Percentiles rank a stretch among this genome's conserved stretches.
phyloP scores from a whole-genome alignment of 176 grass and related monocot species.

The Luzula sylvatica region DNA sequence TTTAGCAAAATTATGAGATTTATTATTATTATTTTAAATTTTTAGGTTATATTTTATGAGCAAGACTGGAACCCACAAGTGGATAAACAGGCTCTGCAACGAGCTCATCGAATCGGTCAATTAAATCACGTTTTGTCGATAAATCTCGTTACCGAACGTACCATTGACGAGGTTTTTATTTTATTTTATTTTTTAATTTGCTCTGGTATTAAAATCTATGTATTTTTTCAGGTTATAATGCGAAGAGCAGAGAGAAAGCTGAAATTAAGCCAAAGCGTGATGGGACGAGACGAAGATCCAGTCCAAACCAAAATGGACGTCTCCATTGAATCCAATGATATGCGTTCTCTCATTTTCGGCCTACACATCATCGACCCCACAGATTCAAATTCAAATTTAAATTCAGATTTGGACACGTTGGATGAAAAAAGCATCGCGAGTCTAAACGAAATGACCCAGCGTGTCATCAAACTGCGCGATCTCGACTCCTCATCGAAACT shows the following conservation, averaged over 20 bases:
- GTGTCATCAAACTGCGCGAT: slow-evolving; percentile 54
- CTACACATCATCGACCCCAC: slow-evolving; percentile 54
- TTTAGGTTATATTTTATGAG: slow-evolving; percentile 95
- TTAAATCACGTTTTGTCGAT: slow-evolving; percentile 84
- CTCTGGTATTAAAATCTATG: background rate
- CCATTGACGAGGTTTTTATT: slow-evolving; percentile 73
- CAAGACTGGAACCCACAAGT: slow-evolving; percentile 99
- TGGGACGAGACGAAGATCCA: slow-evolving; percentile 43
- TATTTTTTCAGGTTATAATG: slow-evolving; percentile 57
- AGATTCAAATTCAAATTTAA: slow-evolving; percentile 28
- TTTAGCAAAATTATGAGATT: background rate
- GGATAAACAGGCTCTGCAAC: slow-evolving; percentile 93
- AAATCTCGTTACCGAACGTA: slow-evolving; percentile 76
- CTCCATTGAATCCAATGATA: slow-evolving; percentile 50
- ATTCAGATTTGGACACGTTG: slow-evolving; percentile 16
- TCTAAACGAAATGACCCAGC: slow-evolving; percentile 66
- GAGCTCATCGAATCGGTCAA: slow-evolving; percentile 93
- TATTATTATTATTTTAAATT: background rate
- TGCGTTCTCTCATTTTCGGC: slow-evolving; percentile 73
- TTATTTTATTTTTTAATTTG: slow-evolving; percentile 8
- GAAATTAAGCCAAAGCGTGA: slow-evolving; percentile 62
- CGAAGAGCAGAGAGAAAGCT: slow-evolving; percentile 91
- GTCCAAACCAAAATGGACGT: slow-evolving; percentile 32
- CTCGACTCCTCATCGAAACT: slow-evolving; percentile 44
- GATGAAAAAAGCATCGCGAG: slow-evolving; percentile 35